Conservation (phyloP, 768 basidiomycete species). For the Coprinellus micaceus region DNA sequence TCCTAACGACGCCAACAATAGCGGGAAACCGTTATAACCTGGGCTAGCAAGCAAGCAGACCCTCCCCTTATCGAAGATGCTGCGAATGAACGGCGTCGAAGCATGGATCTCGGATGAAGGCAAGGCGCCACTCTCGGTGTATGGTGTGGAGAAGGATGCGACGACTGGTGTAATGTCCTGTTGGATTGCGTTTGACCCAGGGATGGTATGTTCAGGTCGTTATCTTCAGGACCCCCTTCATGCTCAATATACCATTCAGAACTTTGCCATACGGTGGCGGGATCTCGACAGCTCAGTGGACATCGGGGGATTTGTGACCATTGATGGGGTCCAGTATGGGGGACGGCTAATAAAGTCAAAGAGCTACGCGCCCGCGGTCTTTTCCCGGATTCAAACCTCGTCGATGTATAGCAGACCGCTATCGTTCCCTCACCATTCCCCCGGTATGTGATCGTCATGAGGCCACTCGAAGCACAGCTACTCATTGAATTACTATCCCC, state of each 20-base stretch:
- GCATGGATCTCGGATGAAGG: conserved; percentile 28
- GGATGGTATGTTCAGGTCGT: conserved; percentile 20
- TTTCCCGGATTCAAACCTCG: conserved; percentile 28
- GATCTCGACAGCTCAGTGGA: conserved; percentile 18
- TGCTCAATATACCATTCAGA: conserved; percentile 14
- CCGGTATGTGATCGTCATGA: background rate
- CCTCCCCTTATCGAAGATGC: conserved; percentile 18
- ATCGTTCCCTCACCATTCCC: conserved; percentile 18
- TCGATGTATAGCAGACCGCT: conserved; percentile 26
- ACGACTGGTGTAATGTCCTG: conserved; percentile 23
- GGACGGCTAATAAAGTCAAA: conserved; percentile 27
- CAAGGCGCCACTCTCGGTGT: conserved; percentile 24
- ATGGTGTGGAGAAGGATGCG: conserved; percentile 23
- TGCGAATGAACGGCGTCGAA: conserved; percentile 27
- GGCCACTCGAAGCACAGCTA: conserved; percentile 18
- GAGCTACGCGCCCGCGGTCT: conserved; percentile 28
- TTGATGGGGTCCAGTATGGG: conserved; percentile 28
- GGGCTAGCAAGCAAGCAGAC: background rate
- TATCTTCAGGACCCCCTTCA: background rate
- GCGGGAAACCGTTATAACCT: conserved; percentile 5
- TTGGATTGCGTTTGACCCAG: conserved; percentile 28
- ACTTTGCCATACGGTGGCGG: conserved; percentile 23
- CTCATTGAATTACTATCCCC: background rate
- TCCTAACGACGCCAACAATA: conserved; percentile 4
- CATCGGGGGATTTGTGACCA: conserved; percentile 27